Percentiles rank a stretch among this genome's conserved stretches.
Conservation (phyloP, 768 basidiomycete species). For the Paxillus rubicundulus region DNA sequence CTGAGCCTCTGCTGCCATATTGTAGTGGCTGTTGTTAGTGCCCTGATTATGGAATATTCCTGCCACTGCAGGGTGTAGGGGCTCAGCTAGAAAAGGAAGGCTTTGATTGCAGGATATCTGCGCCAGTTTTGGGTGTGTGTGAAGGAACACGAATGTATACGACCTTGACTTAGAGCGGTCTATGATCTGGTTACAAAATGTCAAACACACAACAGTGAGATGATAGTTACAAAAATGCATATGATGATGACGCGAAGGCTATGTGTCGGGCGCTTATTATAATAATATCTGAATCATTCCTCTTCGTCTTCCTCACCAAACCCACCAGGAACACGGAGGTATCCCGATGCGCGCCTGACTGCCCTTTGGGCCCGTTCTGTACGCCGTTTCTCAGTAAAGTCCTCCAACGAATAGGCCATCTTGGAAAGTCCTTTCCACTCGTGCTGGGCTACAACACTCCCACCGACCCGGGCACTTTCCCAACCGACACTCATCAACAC, state of each 20-base stretch:
- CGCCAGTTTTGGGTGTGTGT: too few relatives aligned
- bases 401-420: constrained; percentile 62
- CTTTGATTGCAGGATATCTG: background rate
- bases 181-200: background rate
- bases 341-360: constrained; percentile 8
- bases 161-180: too few relatives aligned
- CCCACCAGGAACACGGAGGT: constrained; percentile 25
- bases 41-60: too few relatives aligned
- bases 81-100: background rate
- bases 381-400: constrained; percentile 62
- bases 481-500: constrained; percentile 91
- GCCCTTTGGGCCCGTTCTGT: constrained; percentile 32
- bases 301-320: constrained; percentile 25
- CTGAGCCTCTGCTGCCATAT: constrained; percentile 21
- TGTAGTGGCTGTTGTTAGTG: background rate
- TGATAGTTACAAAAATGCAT: background rate
- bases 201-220: background rate
- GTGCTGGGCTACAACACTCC: constrained; percentile 84
- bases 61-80: background rate
- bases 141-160: too few relatives aligned
- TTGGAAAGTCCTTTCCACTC: constrained; percentile 95
- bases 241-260: background rate
- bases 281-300: constrained; percentile 3
- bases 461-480: constrained; percentile 55
- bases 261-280: background rate